Percentiles rank a stretch among this genome's conserved stretches.
These are phyloP conservation scores for Nyssa sinensis DNA, from an alignment of 148 eudicot species.

Conservation along the genomic window DNA sequence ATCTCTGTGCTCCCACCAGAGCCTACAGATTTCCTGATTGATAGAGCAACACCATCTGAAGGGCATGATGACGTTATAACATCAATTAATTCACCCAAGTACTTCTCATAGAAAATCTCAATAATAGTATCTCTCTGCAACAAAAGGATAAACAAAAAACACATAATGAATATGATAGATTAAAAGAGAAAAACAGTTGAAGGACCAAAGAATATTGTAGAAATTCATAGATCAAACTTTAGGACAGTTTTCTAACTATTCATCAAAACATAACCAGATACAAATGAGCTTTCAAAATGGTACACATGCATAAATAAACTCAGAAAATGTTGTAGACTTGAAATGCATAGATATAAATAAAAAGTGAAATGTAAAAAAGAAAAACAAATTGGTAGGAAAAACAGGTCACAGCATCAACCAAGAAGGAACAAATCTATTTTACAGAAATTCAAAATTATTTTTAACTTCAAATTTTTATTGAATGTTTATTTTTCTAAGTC, in stretches of 20 bases:
- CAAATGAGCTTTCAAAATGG: background rate
- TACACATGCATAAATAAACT: background rate
- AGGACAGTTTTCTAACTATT: background rate
- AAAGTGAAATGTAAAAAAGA: background rate
- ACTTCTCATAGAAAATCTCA: slow-evolving; percentile 90
- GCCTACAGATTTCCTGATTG: slow-evolving; percentile 30
- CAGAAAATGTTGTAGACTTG: background rate
- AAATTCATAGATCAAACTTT: background rate
- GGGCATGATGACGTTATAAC: slow-evolving; percentile 74
- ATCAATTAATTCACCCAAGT: slow-evolving; percentile 80
- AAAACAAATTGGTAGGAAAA: too few relatives aligned
- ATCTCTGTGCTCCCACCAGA: slow-evolving; percentile 31
- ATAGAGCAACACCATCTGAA: slow-evolving; percentile 26
- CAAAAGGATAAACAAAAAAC: slow-evolving; percentile 2
- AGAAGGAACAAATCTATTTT: too few relatives aligned
- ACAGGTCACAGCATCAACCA: too few relatives aligned
- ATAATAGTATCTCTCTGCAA: slow-evolving; percentile 83
- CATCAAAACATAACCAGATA: background rate
- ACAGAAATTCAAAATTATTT: too few relatives aligned
- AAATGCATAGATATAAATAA: background rate
- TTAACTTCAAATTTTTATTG: too few relatives aligned
- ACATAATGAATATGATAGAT: background rate
- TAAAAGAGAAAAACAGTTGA: background rate
- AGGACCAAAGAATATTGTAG: background rate
- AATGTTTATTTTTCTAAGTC: too few relatives aligned